These are phyloP conservation scores for Ophiostoma triangulosporum DNA, from an alignment of 2,329 filamentous ascomycete genomes.

Conservation along the genomic window DNA sequence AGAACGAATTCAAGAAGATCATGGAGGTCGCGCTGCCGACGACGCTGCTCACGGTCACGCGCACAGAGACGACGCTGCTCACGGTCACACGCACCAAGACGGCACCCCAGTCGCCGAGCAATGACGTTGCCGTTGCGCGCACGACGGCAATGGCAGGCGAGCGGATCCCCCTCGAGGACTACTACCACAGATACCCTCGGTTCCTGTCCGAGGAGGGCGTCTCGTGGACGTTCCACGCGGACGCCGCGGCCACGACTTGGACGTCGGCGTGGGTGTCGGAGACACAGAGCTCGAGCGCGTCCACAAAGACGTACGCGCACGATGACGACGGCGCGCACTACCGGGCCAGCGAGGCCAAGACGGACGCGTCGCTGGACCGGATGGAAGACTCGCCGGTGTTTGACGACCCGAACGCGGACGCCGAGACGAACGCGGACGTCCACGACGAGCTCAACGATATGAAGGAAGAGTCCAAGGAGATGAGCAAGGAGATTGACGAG, in stretches of 20 bases:
- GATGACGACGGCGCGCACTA: not conserved
- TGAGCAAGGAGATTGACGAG: not conserved
- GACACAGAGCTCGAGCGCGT: not conserved
- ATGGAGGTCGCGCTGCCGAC: not conserved
- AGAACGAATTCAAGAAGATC: not conserved
- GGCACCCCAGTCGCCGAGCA: too few relatives aligned
- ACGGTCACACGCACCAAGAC: not conserved
- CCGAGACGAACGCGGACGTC: not conserved
- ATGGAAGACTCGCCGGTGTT: not conserved
- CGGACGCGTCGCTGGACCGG: not conserved
- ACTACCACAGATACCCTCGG: not conserved
- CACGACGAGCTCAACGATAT: not conserved
- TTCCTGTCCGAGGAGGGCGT: not conserved
- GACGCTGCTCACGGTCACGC: not conserved
- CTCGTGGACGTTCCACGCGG: not conserved
- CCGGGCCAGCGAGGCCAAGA: not conserved
- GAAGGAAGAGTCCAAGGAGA: not conserved
- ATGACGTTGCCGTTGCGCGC: too few relatives aligned
- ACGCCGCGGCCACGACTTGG: not conserved
- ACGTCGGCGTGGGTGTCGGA: not conserved
- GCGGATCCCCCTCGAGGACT: not conserved
- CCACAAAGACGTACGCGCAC: not conserved
- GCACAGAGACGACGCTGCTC: not conserved
- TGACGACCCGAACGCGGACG: not conserved
- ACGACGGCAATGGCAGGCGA: not conserved